Base-by-base conservation (phyloP, 208 protist species). In the Vickermania spadyakhi region DNA sequence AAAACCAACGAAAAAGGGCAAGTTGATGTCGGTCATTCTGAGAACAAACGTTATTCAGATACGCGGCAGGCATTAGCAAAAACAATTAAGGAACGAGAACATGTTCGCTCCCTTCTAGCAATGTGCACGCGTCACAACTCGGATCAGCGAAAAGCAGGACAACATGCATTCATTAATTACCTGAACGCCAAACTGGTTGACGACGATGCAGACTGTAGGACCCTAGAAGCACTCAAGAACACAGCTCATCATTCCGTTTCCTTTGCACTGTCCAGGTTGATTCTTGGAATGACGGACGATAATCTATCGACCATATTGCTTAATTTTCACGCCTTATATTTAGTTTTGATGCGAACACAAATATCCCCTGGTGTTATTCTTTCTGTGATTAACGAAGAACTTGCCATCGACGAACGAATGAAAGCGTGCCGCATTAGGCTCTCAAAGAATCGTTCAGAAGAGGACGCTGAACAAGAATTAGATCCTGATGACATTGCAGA, bases 91-190 rank as follows among this genome's bases (percentile, higher is more conserved):
- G 88, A 94, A 62, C 74, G 88, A 23, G 75, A 69, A 60, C 88
- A 94, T 68, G 73, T 94, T 60, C 79, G 81, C 2, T 75, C 83
- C 5, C 66, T 94, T 56, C 66, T 94, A 28, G 75, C 84, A 60
- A 94, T 94, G 88, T 91, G 84, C 55, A 55, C 91, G 13, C 80
- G 88, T 23, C 84, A 92, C 74, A 92, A 94, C 70, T 68, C 62
- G 5, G 57, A 68, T 26, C 70, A 75, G 62, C 81, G 88, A 23
- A 79, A 80, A 63, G 80, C 89, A 53, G 88, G 88, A 7, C 84
- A 87, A 53, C 81, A 89, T 58, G 77, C 88, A 4, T 79, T 94
- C n/a, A 62, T 92, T 21, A 91, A 92, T 66, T 81, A 92, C 66
- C 57, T 94, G 49, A 86, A 81, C 26, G 60, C 66, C 4, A 75